Base-by-base conservation (phyloP, 192 early-diverging fungal genomes). In the Glomus cerebriforme region DNA sequence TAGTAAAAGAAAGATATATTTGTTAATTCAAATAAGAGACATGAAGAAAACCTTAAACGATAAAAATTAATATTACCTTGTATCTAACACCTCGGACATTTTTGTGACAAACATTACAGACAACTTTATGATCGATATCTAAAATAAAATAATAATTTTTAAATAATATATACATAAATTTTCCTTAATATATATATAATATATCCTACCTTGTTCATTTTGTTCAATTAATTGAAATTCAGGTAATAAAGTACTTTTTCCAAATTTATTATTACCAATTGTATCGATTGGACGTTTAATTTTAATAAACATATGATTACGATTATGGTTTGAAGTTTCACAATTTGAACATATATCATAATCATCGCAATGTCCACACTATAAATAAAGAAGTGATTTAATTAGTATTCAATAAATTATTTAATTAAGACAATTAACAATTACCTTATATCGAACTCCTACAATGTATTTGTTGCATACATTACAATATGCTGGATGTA, bases 331-430 rank as follows among this genome's bases (percentile, higher is more conserved):
- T 6, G 79, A 72, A 15, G 81, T 63, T 73, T 85, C 83, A 47
- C 92, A 93, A 66, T 87, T 88, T 60, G 81, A 83, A 78, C 91
- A 92, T n/a, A 88, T 77, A 80, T 93, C 92, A 81, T 84, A 91
- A 62, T 90, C 82, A 34, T 72, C 34, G 75, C 92, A 93, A 64
- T 87, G 82, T 26, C 83, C 84, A 69, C 87, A 88, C 85, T 87
- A 65, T 63, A 19, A 63, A 27, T 29, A 27, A 12, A 13, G 2
- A 26, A 63, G 1, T 10, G 26, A 62, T 1, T 39, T 26, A 34
- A 70, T 35, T 35, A 43, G 4, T 39, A 7, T 1, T 4, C 2
- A 32, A n/a, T 10, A 37, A 0, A 63, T 29, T 2, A 32, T 12
- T 66, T 24, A 59, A 31, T 3, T n/a, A 9, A 34, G 47, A n/a